These are phyloP conservation scores for Neonectria hederae DNA, from an alignment of 2,329 filamentous ascomycete genomes.

Conservation along the genomic window DNA sequence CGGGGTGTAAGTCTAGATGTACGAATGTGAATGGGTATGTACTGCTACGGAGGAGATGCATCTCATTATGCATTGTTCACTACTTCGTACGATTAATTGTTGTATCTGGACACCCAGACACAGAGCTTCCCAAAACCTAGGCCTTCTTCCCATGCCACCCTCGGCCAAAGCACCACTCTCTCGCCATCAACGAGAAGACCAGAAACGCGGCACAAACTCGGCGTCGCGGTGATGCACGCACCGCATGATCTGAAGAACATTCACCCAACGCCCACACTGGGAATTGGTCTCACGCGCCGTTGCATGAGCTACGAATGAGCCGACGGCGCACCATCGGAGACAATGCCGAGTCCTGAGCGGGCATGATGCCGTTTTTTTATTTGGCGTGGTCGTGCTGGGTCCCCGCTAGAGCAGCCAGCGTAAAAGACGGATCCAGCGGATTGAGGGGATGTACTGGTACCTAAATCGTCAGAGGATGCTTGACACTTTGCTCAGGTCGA, in stretches of 20 bases:
- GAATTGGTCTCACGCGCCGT: neutral
- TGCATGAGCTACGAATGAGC: neutral
- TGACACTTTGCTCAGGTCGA: neutral
- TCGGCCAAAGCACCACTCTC: conserved; percentile 3
- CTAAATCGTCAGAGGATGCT: neutral
- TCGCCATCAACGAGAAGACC: neutral
- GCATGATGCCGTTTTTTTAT: conserved; percentile 8
- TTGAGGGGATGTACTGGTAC: conserved; percentile 12
- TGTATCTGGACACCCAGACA: neutral
- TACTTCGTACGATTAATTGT: neutral
- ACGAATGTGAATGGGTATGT: neutral
- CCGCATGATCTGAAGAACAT: conserved; percentile 9
- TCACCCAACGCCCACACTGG: conserved; percentile 6
- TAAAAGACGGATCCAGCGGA: neutral
- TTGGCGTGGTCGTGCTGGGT: neutral
- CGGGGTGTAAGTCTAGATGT: conserved; percentile 5
- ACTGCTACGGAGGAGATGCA: neutral
- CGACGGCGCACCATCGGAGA: conserved; percentile 13
- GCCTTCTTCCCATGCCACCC: neutral
- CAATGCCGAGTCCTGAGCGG: conserved; percentile 16
- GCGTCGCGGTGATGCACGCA: neutral
- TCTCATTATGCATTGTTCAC: neutral
- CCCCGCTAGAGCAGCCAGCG: conserved; percentile 15
- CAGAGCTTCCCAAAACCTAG: neutral
- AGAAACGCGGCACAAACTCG: conserved; percentile 11